Evolutionary conservation across 2,329 filamentous ascomycete species (phyloP).

Genomic region (Phoma sp.): DNA sequence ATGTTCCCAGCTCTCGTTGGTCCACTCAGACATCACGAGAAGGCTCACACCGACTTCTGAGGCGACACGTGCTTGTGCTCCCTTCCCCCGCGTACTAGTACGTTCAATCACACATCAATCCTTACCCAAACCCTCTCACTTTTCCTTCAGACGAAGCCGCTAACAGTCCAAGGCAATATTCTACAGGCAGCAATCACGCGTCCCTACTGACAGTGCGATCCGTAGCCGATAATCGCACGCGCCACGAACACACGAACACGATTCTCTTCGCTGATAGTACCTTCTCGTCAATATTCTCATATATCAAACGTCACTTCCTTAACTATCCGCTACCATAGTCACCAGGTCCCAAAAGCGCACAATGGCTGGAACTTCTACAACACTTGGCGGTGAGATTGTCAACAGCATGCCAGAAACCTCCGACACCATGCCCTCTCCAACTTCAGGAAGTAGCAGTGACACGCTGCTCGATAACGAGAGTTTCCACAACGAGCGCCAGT

Average conservation of each 20-base stretch:
- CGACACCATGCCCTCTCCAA: not conserved
- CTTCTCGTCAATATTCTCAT: not conserved
- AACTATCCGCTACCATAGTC: no score
- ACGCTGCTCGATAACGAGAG: conserved; percentile 18
- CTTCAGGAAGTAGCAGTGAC: conserved; percentile 20
- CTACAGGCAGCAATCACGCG: not conserved
- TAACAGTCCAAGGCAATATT: not conserved
- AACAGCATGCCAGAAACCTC: not conserved
- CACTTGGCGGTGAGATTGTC: not conserved
- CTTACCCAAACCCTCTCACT: not conserved
- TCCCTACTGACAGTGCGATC: not conserved
- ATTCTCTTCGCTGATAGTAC: not conserved
- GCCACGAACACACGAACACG: not conserved
- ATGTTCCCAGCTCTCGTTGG: not conserved
- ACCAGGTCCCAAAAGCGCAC: not conserved
- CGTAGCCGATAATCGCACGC: not conserved
- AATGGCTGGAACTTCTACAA: not conserved
- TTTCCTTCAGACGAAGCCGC: not conserved
- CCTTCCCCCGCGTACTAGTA: not conserved
- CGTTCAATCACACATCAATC: no score
- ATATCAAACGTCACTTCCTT: not conserved
- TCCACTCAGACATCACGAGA: not conserved
- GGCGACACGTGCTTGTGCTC: not conserved
- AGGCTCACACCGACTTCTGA: conserved; percentile 2
- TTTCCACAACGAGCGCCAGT: conserved; percentile 7